Evolutionary conservation across 768 basidiomycete species (phyloP), one percentile per base, ranked within the genome.

Genomic region (Arthromyces matolae): DNA sequence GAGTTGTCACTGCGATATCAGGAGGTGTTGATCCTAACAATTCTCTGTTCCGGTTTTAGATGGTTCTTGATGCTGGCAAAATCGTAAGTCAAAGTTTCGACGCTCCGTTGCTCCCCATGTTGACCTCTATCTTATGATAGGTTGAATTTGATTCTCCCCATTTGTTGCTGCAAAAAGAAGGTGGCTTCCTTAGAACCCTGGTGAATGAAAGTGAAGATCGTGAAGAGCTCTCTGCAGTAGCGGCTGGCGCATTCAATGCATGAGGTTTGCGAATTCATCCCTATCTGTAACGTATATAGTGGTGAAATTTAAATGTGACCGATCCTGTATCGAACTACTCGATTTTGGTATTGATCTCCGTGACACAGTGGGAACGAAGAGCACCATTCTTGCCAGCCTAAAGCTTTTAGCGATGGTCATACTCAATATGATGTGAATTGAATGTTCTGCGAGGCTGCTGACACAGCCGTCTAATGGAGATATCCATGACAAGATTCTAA

Each of bases 171-270:
- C 64, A 63, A 39, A 79, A 79, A 36, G 65, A 79, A 43, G 65
- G 66, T n/a, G 77, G 82, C 5, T 62, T 66, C 47, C 65, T 84
- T 37, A 72, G 77, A 40, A 62, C 77, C 4, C 61, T 84, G 35
- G 80, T 85, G 0, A 77, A 84, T 34, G 76, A 77, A 50, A 81
- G 78, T 45, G 73, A 69, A 3, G 81, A 84, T 53, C 76, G 67
- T 50, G 72, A 74, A 8, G 59, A 54, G 8, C 55, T 85, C 24
- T 73, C 76, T 50, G 71, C 63, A 2, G 76, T 76, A 70, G 68
- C 69, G 32, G 59, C 27, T 3, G 18, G 18, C 28, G 31, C 22
- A 8, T 45, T 25, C 23, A 4, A 12, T 33, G 18, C 32, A 33
- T 33, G 32, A 33, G 13, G 32, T 10, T 33, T 14, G 8, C 8